Conservation (phyloP, 1,284 basidiomycete species). For the Papiliotrema fonsecae region DNA sequence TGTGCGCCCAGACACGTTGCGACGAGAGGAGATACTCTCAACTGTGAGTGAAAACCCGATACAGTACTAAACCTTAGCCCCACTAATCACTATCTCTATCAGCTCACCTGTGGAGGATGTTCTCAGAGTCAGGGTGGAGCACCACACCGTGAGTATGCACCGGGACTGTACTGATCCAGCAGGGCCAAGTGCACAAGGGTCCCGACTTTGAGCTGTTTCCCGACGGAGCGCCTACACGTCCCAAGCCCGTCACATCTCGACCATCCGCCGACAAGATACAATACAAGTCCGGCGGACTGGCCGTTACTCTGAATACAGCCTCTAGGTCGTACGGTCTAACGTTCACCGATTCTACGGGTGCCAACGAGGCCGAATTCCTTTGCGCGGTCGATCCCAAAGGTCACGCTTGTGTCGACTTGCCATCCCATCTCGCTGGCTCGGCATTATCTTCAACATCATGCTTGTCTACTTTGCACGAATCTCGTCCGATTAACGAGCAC, state of each 20-base stretch:
- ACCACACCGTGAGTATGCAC: neutral
- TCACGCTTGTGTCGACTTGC: conserved; percentile 62
- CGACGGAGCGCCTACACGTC: conserved; percentile 53
- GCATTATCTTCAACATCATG: conserved; percentile 61
- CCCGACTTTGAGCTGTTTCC: conserved; percentile 63
- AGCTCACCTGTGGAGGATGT: conserved; percentile 64
- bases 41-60: conserved; percentile 35
- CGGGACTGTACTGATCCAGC: conserved; percentile 48
- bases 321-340: conserved; percentile 50
- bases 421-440: conserved; percentile 58
- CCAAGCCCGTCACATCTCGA: conserved; percentile 50
- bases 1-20: conserved; percentile 63
- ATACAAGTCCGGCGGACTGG: conserved; percentile 39
- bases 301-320: conserved; percentile 28
- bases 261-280: conserved; percentile 42
- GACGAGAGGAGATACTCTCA: conserved; percentile 64
- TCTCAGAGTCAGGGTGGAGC: conserved; percentile 41
- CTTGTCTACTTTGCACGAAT: conserved; percentile 53
- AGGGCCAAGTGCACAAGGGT: conserved; percentile 47
- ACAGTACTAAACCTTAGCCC: conserved; percentile 37
- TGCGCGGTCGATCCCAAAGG: conserved; percentile 55
- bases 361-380: conserved; percentile 11
- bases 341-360: conserved; percentile 28
- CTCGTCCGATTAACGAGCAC: conserved; percentile 11
- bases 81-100: conserved; percentile 58